Conservation (phyloP, 345 rosid genomes). For the Rubroshorea leprosula region DNA sequence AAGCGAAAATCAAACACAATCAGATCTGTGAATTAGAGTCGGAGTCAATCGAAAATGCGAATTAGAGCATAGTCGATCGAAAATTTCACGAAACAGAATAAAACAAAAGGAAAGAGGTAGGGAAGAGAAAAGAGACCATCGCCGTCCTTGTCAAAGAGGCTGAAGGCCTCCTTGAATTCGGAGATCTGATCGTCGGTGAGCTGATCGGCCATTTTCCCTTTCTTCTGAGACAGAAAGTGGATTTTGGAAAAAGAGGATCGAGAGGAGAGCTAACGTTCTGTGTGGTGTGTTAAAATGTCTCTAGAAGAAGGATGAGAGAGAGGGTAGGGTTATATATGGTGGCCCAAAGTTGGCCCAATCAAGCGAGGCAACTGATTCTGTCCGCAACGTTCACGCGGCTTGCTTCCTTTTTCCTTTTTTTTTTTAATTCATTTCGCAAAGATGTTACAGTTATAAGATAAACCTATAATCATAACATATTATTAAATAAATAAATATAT, state of each 20-base stretch:
- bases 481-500: too few species aligned
- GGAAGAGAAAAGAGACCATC: constrained; percentile 15
- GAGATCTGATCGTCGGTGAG: constrained; percentile 24
- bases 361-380: constrained; percentile 12
- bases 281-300: background rate
- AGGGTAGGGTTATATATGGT: background rate
- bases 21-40: constrained; percentile 8
- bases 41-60: background rate
- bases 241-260: background rate
- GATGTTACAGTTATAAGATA: too few species aligned
- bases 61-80: background rate
- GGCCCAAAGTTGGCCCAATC: constrained; percentile 8
- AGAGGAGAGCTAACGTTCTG: background rate
- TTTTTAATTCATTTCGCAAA: too few species aligned
- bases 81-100: background rate
- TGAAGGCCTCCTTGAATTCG: constrained; percentile 23
- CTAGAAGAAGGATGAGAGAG: background rate
- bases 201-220: constrained; percentile 21
- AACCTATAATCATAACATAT: too few species aligned
- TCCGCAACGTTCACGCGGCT: background rate
- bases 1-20: background rate
- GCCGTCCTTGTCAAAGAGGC: constrained; percentile 23
- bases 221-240: background rate
- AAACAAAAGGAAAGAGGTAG: background rate
- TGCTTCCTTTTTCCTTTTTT: too few species aligned